Conservation (phyloP, 1,139 yeast species). For the Yamadazyma taylorii region DNA sequence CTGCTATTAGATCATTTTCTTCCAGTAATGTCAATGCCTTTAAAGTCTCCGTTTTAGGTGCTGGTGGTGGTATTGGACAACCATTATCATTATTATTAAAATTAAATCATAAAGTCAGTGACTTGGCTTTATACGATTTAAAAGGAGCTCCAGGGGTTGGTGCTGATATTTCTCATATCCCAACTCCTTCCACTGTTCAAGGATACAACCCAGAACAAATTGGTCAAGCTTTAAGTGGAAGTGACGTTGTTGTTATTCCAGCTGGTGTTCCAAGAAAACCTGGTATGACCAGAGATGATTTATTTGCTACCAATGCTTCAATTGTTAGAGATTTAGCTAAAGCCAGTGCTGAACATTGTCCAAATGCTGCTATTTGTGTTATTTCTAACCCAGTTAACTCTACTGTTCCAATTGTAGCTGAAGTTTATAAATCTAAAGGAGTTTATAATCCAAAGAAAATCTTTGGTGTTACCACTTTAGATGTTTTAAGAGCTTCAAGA, state of each 20-base stretch:
- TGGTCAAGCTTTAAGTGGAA: slow-evolving; percentile 62
- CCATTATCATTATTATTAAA: slow-evolving; percentile 85
- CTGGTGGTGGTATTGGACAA: slow-evolving; percentile 92
- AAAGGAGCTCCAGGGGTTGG: slow-evolving; percentile 92
- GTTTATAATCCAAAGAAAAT: slow-evolving; percentile 77
- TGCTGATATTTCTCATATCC: slow-evolving; percentile 86
- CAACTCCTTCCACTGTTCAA: slow-evolving; percentile 71
- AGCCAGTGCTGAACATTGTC: slow-evolving; percentile 72
- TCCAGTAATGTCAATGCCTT: slow-evolving; percentile 60
- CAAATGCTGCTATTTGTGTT: slow-evolving; percentile 72
- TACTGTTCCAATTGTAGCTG: slow-evolving; percentile 90
- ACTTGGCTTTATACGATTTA: slow-evolving; percentile 82
- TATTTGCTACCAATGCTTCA: slow-evolving; percentile 89
- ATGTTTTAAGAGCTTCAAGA: slow-evolving; percentile 85
- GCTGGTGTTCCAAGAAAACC: slow-evolving; percentile 99
- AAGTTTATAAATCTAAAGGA: slow-evolving; percentile 73
- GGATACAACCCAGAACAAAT: slow-evolving; percentile 68
- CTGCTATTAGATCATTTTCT: slow-evolving; percentile 68
- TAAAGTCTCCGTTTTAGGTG: slow-evolving; percentile 76
- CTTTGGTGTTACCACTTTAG: slow-evolving; percentile 92
- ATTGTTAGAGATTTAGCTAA: slow-evolving; percentile 82
- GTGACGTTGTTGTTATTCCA: slow-evolving; percentile 84
- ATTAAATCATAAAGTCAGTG: slow-evolving; percentile 57
- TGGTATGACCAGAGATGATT: slow-evolving; percentile 97
- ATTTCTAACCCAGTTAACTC: slow-evolving; percentile 97